Evolutionary conservation across 169 alveolate species (phyloP), one percentile per base, ranked within the genome.

Genomic region (Plasmodium ovale): DNA sequence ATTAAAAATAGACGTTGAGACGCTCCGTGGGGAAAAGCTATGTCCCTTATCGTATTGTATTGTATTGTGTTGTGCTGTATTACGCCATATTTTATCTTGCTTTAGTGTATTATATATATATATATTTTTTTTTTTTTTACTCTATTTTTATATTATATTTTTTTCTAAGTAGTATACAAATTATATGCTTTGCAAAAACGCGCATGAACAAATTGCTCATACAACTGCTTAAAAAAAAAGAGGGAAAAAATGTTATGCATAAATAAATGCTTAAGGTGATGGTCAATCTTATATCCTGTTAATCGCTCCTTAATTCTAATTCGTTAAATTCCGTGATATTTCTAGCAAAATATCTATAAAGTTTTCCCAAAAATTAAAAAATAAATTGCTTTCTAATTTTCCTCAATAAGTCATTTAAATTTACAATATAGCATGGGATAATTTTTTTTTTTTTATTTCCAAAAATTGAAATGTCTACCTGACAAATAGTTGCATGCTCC

Each of bases 401-500:
- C 2, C 49, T 69, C 21, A 44, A 42, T 44, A 42, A 42, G n/a
- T n/a, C n/a, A n/a, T n/a, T n/a, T 44, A 53, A 16, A 53, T 53
- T 53, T 53, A 53, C 64, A 16, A 53, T 0, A 16, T 69, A 31
- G 49, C 35, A 7, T 69, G 53, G 35, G 49, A 68, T n/a, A n/a
- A n/a, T n/a, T n/a, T n/a, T n/a, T n/a, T n/a, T 16, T 42, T 68
- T 29, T 1, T 14, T 53, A 23, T 33, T 68, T 68, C 62, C 31
- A 3, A 68, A 4, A 53, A 53, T n/a, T 33, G 39, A 16, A 59
- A 21, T 25, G 3, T 23, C 4, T 21, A 27, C 39, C 27, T 25
- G 19, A 59, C 6, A 59, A 44, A 47, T 35, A 23, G 31, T 69
- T 69, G 67, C 82, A 49, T 54, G 82, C 9, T 69, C 27, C 23